Base-by-base conservation (phyloP, 2,329 filamentous ascomycete genomes). In the Amylocarpus encephaloides region DNA sequence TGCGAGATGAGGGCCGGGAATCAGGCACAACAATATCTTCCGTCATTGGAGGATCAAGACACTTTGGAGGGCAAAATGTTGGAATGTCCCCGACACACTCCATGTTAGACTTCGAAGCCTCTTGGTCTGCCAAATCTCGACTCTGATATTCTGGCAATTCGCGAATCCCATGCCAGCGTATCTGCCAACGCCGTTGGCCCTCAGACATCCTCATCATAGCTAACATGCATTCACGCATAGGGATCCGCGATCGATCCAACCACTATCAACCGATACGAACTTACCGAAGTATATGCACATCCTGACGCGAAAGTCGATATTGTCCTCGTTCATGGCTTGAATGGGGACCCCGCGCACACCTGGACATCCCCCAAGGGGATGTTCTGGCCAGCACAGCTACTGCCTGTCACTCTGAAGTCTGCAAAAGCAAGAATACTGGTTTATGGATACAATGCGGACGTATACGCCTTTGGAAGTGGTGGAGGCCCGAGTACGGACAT, bases 381-480 rank as follows among this genome's bases (percentile, higher is more conserved):
- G 29, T 88, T 84, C 67, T 89, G 85, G 85, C 85, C 85, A 0
- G 68, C 73, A 11, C 80, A 88, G 54, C 73, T 89, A 12, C 73
- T 89, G 1, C 84, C 85, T 0, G 64, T 68, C 1, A 74, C 82
- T 2, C 70, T 88, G 13, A 74, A 73, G 47, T 69, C 73, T 9
- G 71, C 73, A 10, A 76, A 76, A 19, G 82, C 82, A 46, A 80
- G 86, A 46, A 71, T 89, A 16, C 67, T 88, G 48, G 82, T 84
- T 1, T 88, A 88, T 62, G 85, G 85, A 19, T 89, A 88, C 64
- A 86, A 89, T 64, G 83, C 85, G 19, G 82, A 86, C 51, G 73
- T 78, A 1, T 67, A 70, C 34, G 66, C 73, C 0, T 77, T 77
- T 54, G 63, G 64, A 16, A 74, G 76, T 48, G 77, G 73, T 15